A percentile compares a stretch with the other conserved stretches of the same genome.
Conservation (phyloP, 257 asterid species). For the Ocimum tenuiflorum region DNA sequence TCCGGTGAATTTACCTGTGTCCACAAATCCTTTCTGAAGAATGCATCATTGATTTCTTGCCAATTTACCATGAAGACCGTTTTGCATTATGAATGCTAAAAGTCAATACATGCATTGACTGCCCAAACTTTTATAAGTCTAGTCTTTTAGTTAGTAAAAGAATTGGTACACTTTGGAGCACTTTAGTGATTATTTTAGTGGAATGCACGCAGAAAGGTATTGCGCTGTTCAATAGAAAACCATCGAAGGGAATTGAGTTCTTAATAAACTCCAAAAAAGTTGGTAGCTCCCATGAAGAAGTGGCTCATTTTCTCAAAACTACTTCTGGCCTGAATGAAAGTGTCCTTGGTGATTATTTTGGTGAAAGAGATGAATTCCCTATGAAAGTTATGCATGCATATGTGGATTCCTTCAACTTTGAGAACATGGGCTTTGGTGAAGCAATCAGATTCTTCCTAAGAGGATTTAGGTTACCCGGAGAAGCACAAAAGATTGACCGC, state of each 20-base stretch:
- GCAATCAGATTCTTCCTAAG: conserved; percentile 88
- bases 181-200: conserved; percentile 24
- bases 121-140: conserved; percentile 3
- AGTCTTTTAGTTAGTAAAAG: neutral
- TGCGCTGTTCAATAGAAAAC: conserved; percentile 87
- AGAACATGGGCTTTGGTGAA: conserved; percentile 83
- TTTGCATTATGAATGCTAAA: conserved; percentile 13
- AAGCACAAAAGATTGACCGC: conserved; percentile 96
- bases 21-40: neutral
- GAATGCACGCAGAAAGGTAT: conserved; percentile 82
- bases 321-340: conserved; percentile 84
- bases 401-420: conserved; percentile 92
- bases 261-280: conserved; percentile 67
- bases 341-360: conserved; percentile 93
- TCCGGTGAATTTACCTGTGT: conserved; percentile 10
- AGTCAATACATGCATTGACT: neutral
- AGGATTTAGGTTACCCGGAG: conserved; percentile 98
- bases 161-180: neutral
- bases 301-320: conserved; percentile 78
- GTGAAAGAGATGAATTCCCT: conserved; percentile 92
- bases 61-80: neutral
- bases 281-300: conserved; percentile 85
- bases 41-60: conserved; percentile 7
- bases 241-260: conserved; percentile 92
- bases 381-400: conserved; percentile 98